phyloP scores from a whole-genome alignment of 78 protist species.

The Tieghemostelium lacteum region DNA sequence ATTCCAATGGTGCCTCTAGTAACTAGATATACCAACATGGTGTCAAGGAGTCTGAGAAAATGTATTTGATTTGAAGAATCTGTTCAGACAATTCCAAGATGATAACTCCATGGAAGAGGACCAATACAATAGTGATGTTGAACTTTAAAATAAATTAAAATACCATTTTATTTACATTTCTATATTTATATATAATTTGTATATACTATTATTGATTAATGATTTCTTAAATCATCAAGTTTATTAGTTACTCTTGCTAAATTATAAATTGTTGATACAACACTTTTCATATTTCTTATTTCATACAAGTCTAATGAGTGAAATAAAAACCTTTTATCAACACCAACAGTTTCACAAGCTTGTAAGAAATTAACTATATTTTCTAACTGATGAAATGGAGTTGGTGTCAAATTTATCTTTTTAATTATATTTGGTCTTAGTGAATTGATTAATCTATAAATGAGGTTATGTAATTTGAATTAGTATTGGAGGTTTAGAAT shows the following conservation, averaged over 20 bases:
- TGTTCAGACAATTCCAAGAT: too few species aligned
- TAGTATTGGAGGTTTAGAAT: background rate
- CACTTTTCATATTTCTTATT: slow-evolving; percentile 3
- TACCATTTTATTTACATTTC: background rate
- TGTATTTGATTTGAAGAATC: too few species aligned
- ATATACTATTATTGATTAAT: too few species aligned
- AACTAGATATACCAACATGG: too few species aligned
- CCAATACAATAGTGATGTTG: too few species aligned
- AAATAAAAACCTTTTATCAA: slow-evolving; percentile 4
- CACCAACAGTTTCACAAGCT: slow-evolving; percentile 9
- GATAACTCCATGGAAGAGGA: too few species aligned
- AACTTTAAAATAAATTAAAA: too few species aligned
- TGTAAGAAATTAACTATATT: slow-evolving; percentile 9
- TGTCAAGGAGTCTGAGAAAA: too few species aligned
- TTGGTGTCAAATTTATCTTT: slow-evolving; percentile 13
- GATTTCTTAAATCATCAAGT: slow-evolving; percentile 1
- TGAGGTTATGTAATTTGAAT: background rate
- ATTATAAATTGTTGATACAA: slow-evolving; percentile 6
- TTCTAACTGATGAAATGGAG: background rate
- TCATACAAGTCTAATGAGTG: slow-evolving; percentile 16
- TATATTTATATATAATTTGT: too few species aligned
- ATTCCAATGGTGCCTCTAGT: too few species aligned
- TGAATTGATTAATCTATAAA: slow-evolving; percentile 14
- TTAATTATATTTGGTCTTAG: background rate
- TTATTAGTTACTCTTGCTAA: slow-evolving; percentile 16